phyloP scores from a whole-genome alignment of 1,139 yeast species.

The Yarrowia galli region DNA sequence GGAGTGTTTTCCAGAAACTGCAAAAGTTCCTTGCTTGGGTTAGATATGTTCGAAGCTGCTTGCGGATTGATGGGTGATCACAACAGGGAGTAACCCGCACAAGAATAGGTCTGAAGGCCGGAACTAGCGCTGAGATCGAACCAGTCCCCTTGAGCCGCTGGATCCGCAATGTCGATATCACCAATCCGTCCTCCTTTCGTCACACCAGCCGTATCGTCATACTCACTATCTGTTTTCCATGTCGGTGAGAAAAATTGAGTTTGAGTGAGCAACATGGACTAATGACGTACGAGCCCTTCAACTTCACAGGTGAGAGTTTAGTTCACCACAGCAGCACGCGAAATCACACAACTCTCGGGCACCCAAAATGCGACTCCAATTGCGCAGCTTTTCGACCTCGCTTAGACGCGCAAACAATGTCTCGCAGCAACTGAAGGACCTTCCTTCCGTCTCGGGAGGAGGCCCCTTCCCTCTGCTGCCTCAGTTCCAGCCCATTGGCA shows the following conservation, averaged over 20 bases:
- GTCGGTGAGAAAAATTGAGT: constrained; percentile 4
- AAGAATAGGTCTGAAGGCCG: too few species aligned
- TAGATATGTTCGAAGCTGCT: background rate
- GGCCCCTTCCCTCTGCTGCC: constrained; percentile 51
- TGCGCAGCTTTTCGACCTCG: constrained; percentile 37
- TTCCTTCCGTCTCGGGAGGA: constrained; percentile 45
- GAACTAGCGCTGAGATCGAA: too few species aligned
- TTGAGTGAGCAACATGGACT: constrained; percentile 13
- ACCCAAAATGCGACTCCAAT: constrained; percentile 26
- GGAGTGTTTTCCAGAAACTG: constrained; percentile 28
- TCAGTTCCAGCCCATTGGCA: constrained; percentile 56
- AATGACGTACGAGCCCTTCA: background rate
- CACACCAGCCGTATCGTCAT: too few species aligned
- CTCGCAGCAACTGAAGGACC: constrained; percentile 42
- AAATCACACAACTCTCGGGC: background rate
- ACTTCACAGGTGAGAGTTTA: constrained; percentile 17
- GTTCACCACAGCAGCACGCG: constrained; percentile 26
- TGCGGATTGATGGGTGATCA: too few species aligned
- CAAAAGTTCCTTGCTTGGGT: constrained; percentile 10
- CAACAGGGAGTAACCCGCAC: too few species aligned
- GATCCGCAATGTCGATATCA: too few species aligned
- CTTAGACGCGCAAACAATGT: constrained; percentile 40
- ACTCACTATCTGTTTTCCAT: constrained; percentile 34
- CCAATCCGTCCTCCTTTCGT: background rate
- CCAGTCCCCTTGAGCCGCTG: too few species aligned